phyloP scores from a whole-genome alignment of 2,329 filamentous ascomycete genomes.

The Monilinia fructicola region DNA sequence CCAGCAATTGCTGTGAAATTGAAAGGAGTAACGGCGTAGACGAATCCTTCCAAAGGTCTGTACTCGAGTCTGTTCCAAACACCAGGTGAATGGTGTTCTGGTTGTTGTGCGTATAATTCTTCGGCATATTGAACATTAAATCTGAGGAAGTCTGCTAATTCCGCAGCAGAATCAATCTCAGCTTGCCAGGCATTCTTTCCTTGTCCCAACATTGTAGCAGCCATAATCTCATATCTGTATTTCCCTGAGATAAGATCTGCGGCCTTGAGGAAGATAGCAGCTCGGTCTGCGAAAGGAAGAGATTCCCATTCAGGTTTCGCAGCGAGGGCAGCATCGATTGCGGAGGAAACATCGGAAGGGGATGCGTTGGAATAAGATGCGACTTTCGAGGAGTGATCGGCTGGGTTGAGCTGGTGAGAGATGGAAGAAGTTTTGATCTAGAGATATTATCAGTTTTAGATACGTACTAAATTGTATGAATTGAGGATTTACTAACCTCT shows the following conservation, averaged over 20 bases:
- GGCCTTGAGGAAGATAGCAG: slow-evolving; percentile 91
- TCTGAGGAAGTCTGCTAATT: slow-evolving; percentile 86
- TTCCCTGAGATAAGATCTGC: slow-evolving; percentile 87
- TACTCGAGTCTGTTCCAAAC: slow-evolving; percentile 93
- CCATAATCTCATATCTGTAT: slow-evolving; percentile 96
- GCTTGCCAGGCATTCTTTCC: slow-evolving; percentile 99
- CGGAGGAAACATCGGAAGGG: slow-evolving; percentile 66
- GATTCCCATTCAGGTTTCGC: slow-evolving; percentile 81
- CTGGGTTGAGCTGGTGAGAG: slow-evolving; percentile 76
- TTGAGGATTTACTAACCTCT: slow-evolving; percentile 54
- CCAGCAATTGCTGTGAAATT: slow-evolving; percentile 95
- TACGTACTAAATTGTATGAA: background rate
- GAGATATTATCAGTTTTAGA: slow-evolving; percentile 11
- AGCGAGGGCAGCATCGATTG: slow-evolving; percentile 27
- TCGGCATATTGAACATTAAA: slow-evolving; percentile 95
- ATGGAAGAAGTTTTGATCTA: slow-evolving; percentile 67
- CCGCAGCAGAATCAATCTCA: slow-evolving; percentile 92
- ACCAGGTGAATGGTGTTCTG: slow-evolving; percentile 75
- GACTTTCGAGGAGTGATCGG: slow-evolving; percentile 72
- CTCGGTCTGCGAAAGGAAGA: slow-evolving; percentile 85
- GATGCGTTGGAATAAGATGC: slow-evolving; percentile 85
- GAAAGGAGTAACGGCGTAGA: slow-evolving; percentile 91
- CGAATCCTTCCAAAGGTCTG: slow-evolving; percentile 87
- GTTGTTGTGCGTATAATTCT: slow-evolving; percentile 85
- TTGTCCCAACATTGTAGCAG: slow-evolving; percentile 90